Evolutionary conservation across 1,139 yeast genomes (phyloP).

Genomic region (Taphrina deformans): DNA sequence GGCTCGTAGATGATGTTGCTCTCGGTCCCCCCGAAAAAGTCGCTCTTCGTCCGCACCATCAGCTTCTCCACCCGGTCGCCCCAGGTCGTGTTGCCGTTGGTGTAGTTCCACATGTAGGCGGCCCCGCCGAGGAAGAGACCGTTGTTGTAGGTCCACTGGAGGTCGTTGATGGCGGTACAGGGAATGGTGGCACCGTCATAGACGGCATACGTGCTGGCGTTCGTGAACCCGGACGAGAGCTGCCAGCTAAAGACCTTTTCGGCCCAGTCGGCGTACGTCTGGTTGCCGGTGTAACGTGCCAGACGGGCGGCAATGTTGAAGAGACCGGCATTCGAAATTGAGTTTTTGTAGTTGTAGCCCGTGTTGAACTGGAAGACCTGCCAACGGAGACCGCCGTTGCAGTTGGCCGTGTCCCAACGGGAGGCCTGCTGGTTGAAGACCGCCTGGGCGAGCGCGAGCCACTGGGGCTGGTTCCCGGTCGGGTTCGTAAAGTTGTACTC

Average conservation of each 20-base stretch:
- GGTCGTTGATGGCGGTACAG: constrained; percentile 56
- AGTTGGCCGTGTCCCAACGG: constrained; percentile 66
- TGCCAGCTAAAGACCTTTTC: constrained; percentile 73
- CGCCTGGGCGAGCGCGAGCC: constrained; percentile 73
- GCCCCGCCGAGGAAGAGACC: constrained; percentile 72
- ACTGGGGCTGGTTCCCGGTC: constrained; percentile 53
- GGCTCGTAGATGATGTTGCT: constrained; percentile 59
- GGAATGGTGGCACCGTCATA: constrained; percentile 72
- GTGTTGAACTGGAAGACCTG: constrained; percentile 75
- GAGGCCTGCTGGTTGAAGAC: constrained; percentile 72
- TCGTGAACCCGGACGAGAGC: constrained; percentile 53
- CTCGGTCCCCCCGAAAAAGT: constrained; percentile 52
- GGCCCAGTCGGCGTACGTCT: constrained; percentile 64
- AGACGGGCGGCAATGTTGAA: constrained; percentile 77
- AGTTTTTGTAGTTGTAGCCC: constrained; percentile 76
- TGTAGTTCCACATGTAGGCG: constrained; percentile 68
- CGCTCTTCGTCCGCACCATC: constrained; percentile 55
- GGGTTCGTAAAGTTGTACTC: constrained; percentile 77
- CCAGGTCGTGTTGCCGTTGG: constrained; percentile 60
- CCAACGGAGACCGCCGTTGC: constrained; percentile 84
- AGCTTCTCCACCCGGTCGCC: constrained; percentile 53
- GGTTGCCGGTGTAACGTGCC: constrained; percentile 67
- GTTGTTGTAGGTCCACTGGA: constrained; percentile 76
- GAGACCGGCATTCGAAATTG: constrained; percentile 74
- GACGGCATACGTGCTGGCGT: constrained; percentile 46